Evolutionary conservation across 75 land plant species (phyloP).

Genomic region (Pinus albicaulis): DNA sequence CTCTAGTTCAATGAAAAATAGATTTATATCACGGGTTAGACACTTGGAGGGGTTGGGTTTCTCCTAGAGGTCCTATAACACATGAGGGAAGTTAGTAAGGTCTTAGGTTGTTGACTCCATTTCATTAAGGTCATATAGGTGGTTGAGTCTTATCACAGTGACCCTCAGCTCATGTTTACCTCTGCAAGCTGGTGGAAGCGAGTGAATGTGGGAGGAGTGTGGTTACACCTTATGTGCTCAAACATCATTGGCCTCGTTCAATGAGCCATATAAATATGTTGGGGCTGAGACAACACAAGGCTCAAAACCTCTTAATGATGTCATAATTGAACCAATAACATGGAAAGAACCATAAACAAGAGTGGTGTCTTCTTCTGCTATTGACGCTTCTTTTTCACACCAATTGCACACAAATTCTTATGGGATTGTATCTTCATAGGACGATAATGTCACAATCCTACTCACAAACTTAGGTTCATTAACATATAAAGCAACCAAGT

Average conservation of each 20-base stretch:
- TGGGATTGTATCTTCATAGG: slow-evolving; percentile 41
- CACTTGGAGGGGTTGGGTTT: too few species aligned
- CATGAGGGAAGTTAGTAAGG: too few species aligned
- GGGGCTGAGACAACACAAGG: slow-evolving; percentile 2
- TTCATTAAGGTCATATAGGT: too few species aligned
- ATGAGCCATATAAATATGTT: not conserved
- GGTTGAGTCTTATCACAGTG: too few species aligned
- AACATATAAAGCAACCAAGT: slow-evolving; percentile 33
- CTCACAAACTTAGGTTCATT: slow-evolving; percentile 48
- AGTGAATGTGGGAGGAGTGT: too few species aligned
- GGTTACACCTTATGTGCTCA: too few species aligned
- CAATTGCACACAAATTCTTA: slow-evolving; percentile 35
- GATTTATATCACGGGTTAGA: too few species aligned
- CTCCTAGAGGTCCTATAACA: too few species aligned
- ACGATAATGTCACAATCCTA: slow-evolving; percentile 34
- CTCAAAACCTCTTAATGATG: slow-evolving; percentile 19
- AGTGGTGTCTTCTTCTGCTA: slow-evolving; percentile 18
- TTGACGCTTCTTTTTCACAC: slow-evolving; percentile 15
- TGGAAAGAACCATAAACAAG: slow-evolving; percentile 44
- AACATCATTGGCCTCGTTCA: slow-evolving; percentile 21
- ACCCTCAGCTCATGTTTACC: too few species aligned
- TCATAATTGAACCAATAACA: slow-evolving; percentile 50
- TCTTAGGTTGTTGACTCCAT: too few species aligned
- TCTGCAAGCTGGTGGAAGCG: too few species aligned
- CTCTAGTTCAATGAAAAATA: too few species aligned